Base-by-base conservation (phyloP, 257 asterid species). In the Ballota nigra region DNA sequence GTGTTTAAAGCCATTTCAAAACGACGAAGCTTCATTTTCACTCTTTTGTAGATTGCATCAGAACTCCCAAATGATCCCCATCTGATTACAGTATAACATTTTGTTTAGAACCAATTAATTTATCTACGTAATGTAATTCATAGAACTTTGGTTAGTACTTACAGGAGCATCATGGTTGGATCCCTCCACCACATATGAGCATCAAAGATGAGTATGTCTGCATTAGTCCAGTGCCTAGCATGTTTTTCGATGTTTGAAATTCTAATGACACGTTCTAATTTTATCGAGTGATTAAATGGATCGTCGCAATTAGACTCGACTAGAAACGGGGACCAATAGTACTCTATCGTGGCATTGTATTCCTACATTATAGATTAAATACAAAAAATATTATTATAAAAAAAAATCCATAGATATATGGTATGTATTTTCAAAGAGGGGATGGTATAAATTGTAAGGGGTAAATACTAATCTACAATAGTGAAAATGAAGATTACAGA, bases 201-300 rank as follows among this genome's bases (percentile, higher is more conserved):
- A n/a, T 64, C 70, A 4, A 64, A 64, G 13, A 64, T 24, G 70
- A 64, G 70, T 22, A 64, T 64, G 38, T 64, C 57, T 15, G 70
- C 70, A 41, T 64, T 15, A 3, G 6, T 20, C 70, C 70, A 64
- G 1, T 41, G 57, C 38, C 38, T 64, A 3, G 70, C 70, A 20
- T 64, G 70, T 31, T 64, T 64, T 24, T 64, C 70, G 5, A 64
- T 64, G n/a, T 52, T 10, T 11, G 16, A 11, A 22, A 64, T 23
- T 23, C 70, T 41, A 64, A 41, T 15, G 6, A 0, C 13, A 24
- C 15, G 22, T 40, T 40, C 53, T 23, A n/a, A 1, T 22, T 3
- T 13, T 40, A 22, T 64, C 15, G 55, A 40, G 57, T 64, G 70
- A 49, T 64, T 7, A 36, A 20, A 64, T 3, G 70, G 70, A 41